Base-by-base conservation (phyloP, 805 yeast genomes). In the Cyberlindnera maclurae region DNA sequence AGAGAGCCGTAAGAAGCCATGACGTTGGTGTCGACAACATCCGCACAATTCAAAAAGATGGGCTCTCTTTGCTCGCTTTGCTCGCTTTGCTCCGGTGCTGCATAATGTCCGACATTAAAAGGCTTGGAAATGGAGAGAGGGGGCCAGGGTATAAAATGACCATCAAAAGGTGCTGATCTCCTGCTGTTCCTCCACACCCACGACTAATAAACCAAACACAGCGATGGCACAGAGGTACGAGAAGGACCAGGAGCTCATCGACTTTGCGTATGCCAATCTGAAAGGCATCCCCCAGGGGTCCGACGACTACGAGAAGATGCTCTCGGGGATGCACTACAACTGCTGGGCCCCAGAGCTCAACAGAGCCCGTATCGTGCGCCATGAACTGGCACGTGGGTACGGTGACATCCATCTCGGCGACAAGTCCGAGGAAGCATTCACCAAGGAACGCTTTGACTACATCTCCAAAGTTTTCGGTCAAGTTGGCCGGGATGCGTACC, bases 251-350 rank as follows among this genome's bases (percentile, higher is more conserved):
- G 50, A 47, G 36, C 45, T 49, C 8, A 48, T 50, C 33, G 12
- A 42, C 9, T 49, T 38, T 33, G 57, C 57, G 0, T 54, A 54
- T 34, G 40, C 34, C 9, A 46, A 51, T 34, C 42, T 51, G 6
- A 38, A 29, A 2, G 49, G 44, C 12, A 40, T 54, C 11, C 57
- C 57, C 4, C 37, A 36, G 34, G 50, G 44, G 9, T 41, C 48
- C 12, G 61, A 52, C 4, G 73, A 73, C 36, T 78, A 76, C 53
- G 75, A 73, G 46, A 64, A 62, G 45, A 75, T 77, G 82, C 70
- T 78, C 44, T 64, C 71, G 42, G 70, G 79, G 2, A 53, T 65
- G 49, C 64, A 66, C 3, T 78, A 75, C 55, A 54, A 69, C 37
- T 45, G 43, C 56, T 38, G 43, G 37, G 61, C 47, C 12, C 47